Conservation (phyloP, 1,139 yeast species). For the Nadsonia commutata region DNA sequence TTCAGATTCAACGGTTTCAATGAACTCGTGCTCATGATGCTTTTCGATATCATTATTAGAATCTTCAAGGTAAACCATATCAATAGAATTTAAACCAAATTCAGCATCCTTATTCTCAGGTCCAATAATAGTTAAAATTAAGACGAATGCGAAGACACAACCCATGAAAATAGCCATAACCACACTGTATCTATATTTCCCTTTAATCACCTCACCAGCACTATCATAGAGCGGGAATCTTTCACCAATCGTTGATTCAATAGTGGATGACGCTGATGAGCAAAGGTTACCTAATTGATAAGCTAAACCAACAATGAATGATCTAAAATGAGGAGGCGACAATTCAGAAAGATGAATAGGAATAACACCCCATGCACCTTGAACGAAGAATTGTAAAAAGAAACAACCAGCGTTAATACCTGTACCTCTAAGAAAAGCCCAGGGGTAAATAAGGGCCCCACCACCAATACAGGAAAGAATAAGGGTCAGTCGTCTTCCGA, state of each 20-base stretch:
- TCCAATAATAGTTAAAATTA: conserved; percentile 48
- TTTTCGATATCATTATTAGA: neutral
- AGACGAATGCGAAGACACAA: conserved; percentile 51
- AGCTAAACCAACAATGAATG: conserved; percentile 59
- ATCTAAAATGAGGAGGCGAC: conserved; percentile 62
- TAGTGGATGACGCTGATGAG: conserved; percentile 72
- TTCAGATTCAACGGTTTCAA: neutral
- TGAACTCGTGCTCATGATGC: neutral
- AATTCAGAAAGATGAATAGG: conserved; percentile 68
- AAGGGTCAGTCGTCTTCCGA: conserved; percentile 47
- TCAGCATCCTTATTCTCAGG: conserved; percentile 47
- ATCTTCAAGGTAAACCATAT: neutral
- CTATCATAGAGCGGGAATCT: conserved; percentile 37
- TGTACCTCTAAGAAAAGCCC: conserved; percentile 44
- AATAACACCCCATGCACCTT: conserved; percentile 81
- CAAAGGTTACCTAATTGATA: conserved; percentile 79
- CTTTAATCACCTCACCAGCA: conserved; percentile 20
- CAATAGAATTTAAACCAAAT: conserved; percentile 3
- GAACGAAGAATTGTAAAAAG: conserved; percentile 67
- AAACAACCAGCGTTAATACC: conserved; percentile 68
- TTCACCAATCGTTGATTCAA: conserved; percentile 62
- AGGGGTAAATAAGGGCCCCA: conserved; percentile 53
- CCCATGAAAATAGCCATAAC: conserved; percentile 80
- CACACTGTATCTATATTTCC: conserved; percentile 35
- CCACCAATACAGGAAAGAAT: conserved; percentile 50